Percentiles rank a stretch among this genome's conserved stretches.
phyloP scores from a whole-genome alignment of 306 rosid species.

The Rosa persica region DNA sequence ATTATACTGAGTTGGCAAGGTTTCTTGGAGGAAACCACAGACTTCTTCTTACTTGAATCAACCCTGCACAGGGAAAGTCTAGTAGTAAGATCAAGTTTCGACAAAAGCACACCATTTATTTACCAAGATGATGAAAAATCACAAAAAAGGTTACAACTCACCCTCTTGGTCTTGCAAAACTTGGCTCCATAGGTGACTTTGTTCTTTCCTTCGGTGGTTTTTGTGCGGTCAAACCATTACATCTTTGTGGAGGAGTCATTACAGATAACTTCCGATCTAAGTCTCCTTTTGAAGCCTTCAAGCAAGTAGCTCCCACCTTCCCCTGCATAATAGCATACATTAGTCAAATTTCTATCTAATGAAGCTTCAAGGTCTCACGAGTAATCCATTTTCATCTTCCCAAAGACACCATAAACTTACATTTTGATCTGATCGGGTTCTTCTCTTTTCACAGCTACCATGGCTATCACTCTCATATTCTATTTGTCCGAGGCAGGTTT shows the following conservation, averaged over 20 bases:
- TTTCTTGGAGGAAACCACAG: conserved; percentile 28
- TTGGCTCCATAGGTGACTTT: conserved; percentile 33
- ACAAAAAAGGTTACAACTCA: conserved; percentile 24
- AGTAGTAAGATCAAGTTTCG: conserved; percentile 4
- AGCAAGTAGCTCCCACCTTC: conserved; percentile 20
- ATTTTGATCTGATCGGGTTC: conserved; percentile 25
- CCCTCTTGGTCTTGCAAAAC: conserved; percentile 39
- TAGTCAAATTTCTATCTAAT: not conserved
- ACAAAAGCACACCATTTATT: not conserved
- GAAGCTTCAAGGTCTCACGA: not conserved
- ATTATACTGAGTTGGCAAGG: conserved; percentile 39
- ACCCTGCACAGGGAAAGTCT: conserved; percentile 39
- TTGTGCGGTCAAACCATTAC: conserved; percentile 20
- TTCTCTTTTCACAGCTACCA: conserved; percentile 38
- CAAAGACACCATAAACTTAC: conserved; percentile 32
- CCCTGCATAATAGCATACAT: conserved; percentile 39
- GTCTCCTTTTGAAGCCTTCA: conserved; percentile 21
- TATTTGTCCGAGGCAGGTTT: conserved; percentile 26
- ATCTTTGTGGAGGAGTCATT: conserved; percentile 27
- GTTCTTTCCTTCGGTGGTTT: conserved; percentile 31
- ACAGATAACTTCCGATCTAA: conserved; percentile 35
- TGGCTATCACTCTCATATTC: conserved; percentile 25
- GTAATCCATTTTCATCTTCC: not conserved
- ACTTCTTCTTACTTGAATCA: conserved; percentile 45
- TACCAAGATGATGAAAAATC: conserved; percentile 2